phyloP scores from a whole-genome alignment of 805 yeast species.

The Peterozyma xylosa region DNA sequence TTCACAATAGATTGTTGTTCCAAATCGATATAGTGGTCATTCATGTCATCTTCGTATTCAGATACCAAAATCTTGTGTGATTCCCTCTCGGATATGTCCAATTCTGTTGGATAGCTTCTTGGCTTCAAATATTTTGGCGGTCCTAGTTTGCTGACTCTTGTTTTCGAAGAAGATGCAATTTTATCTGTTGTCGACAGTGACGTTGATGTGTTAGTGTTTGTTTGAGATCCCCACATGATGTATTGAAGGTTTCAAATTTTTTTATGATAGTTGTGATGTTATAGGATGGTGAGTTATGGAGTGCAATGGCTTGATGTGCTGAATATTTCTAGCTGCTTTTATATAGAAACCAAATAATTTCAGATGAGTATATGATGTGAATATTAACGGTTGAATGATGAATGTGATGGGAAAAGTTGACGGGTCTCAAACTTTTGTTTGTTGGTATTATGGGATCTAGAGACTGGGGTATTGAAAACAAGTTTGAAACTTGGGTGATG shows the following conservation, averaged over 20 bases:
- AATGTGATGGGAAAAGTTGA: no score
- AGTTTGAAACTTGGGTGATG: no score
- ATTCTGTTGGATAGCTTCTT: conserved; percentile 29
- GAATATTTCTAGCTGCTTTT: no score
- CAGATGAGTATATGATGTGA: no score
- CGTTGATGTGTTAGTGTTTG: not conserved
- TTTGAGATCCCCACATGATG: not conserved
- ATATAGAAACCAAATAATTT: no score
- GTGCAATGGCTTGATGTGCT: no score
- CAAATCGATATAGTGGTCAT: conserved; percentile 27
- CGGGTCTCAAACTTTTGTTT: no score
- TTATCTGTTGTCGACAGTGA: conserved; percentile 3
- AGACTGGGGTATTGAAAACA: no score
- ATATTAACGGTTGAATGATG: no score
- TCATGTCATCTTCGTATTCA: conserved; percentile 35
- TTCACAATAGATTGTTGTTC: conserved; percentile 33
- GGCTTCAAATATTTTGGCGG: conserved; percentile 22
- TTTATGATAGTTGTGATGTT: no score
- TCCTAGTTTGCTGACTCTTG: conserved; percentile 13
- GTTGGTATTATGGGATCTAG: no score
- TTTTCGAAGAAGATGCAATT: not conserved
- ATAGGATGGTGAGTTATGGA: no score
- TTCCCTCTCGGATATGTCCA: conserved; percentile 40
- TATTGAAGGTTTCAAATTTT: not conserved
- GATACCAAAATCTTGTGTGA: conserved; percentile 32